Conservation (phyloP, 495 filamentous ascomycete genomes). For the Aspergillus nanangensis region DNA sequence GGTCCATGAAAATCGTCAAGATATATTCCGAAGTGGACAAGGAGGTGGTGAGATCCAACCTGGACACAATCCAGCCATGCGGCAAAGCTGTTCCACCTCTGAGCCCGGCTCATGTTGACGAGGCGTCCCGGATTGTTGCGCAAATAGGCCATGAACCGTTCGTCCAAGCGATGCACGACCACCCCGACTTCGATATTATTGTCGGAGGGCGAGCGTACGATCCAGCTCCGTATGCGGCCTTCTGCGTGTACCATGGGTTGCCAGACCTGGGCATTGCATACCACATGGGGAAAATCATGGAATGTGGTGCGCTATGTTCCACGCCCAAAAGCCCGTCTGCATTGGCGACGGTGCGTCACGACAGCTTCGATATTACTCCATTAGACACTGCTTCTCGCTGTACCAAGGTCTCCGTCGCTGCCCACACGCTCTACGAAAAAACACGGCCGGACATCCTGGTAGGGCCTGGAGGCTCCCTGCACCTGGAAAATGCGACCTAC, state of each 20-base stretch:
- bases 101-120: conserved; percentile 31
- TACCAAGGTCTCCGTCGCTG: conserved; percentile 41
- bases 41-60: conserved; percentile 16
- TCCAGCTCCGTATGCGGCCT: conserved; percentile 44
- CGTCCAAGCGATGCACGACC: conserved; percentile 30
- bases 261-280: conserved; percentile 28
- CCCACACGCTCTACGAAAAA: conserved; percentile 51
- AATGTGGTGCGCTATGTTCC: conserved; percentile 46
- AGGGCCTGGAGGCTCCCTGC: conserved; percentile 43
- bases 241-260: conserved; percentile 22
- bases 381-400: conserved; percentile 26
- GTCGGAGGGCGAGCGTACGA: conserved; percentile 47
- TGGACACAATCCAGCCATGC: conserved; percentile 20
- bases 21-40: conserved; percentile 35
- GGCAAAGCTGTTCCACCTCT: conserved; percentile 32
- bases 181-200: conserved; percentile 43
- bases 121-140: conserved; percentile 23
- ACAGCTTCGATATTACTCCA: conserved; percentile 41
- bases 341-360: conserved; percentile 31
- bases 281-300: conserved; percentile 52
- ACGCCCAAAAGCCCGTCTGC: conserved; percentile 37
- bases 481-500: conserved; percentile 31
- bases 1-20: conserved; percentile 34
- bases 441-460: conserved; percentile 38
- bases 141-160: conserved; percentile 24